Evolutionary conservation across 805 yeast species (phyloP).

Genomic region (Candida nonsorbophila): DNA sequence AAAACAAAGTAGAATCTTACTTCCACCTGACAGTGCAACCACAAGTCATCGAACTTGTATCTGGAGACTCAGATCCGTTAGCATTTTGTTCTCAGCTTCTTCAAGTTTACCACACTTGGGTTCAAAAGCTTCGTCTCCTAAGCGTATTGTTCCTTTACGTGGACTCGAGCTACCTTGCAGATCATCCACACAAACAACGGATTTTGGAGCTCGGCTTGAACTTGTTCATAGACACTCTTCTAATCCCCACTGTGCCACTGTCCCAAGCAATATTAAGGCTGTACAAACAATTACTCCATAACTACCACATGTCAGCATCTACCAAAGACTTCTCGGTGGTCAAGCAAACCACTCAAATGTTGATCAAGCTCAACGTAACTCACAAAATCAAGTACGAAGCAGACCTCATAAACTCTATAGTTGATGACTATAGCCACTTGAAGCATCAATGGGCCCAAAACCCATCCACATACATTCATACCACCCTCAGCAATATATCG

Average conservation of each 20-base stretch:
- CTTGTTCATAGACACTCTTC: slow-evolving; percentile 13
- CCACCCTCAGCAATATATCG: slow-evolving; percentile 9
- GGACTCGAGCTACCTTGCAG: slow-evolving; percentile 29
- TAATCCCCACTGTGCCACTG: too few species aligned
- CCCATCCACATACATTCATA: slow-evolving; percentile 11
- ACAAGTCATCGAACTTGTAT: slow-evolving; percentile 2
- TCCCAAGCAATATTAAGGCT: too few species aligned
- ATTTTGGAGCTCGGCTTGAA: slow-evolving; percentile 20
- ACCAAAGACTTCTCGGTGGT: slow-evolving; percentile 3
- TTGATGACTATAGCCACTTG: slow-evolving; percentile 10
- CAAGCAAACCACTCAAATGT: slow-evolving; percentile 11
- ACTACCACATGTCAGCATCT: slow-evolving; percentile 5
- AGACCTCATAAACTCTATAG: slow-evolving; percentile 8
- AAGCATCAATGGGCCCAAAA: slow-evolving; percentile 12
- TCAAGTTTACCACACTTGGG: slow-evolving; percentile 17
- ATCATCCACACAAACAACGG: slow-evolving; percentile 22
- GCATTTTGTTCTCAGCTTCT: slow-evolving; percentile 9
- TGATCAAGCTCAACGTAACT: slow-evolving; percentile 16
- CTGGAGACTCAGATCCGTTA: slow-evolving; percentile 1
- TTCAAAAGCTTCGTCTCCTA: slow-evolving; percentile 14
- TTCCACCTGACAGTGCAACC: slow-evolving; percentile 10
- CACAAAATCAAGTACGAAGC: slow-evolving; percentile 9
- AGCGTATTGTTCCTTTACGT: slow-evolving; percentile 28
- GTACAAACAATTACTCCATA: slow-evolving; percentile 8
- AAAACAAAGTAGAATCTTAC: slow-evolving; percentile 12